phyloP scores from a whole-genome alignment of 176 grass and related monocot genomes.

The Cenchrus purpureus region DNA sequence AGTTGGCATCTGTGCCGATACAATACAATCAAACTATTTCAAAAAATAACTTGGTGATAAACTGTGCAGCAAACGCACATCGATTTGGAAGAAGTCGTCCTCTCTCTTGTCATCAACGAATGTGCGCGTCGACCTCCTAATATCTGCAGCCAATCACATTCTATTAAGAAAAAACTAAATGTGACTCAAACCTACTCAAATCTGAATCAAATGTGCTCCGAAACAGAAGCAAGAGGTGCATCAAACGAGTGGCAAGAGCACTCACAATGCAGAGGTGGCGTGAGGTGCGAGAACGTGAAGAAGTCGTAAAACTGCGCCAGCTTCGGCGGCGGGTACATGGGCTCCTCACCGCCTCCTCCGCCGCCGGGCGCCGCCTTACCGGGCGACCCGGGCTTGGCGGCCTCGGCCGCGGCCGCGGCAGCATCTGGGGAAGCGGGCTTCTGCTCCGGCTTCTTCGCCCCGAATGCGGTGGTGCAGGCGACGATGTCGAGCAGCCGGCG shows the following conservation, averaged over 20 bases:
- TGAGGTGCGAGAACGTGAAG: conserved; percentile 91
- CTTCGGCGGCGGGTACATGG: conserved; percentile 90
- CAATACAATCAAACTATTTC: background rate
- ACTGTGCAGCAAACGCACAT: conserved; percentile 58
- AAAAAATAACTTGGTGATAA: background rate
- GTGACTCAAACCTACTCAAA: background rate
- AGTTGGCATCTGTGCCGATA: background rate
- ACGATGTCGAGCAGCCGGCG: conserved; percentile 85
- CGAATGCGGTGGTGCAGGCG: conserved; percentile 85
- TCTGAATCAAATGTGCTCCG: background rate
- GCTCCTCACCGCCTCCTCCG: conserved; percentile 57
- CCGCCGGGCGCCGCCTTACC: conserved; percentile 33
- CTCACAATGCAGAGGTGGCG: conserved; percentile 81
- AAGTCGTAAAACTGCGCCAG: conserved; percentile 95
- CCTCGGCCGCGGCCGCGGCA: conserved; percentile 17
- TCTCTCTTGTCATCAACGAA: conserved; percentile 84
- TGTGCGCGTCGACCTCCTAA: conserved; percentile 73
- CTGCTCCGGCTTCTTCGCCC: conserved; percentile 51
- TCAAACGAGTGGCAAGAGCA: background rate
- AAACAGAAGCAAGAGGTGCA: background rate
- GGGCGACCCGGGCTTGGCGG: conserved; percentile 33
- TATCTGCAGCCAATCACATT: conserved; percentile 59
- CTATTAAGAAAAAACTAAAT: background rate
- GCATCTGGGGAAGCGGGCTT: conserved; percentile 34
- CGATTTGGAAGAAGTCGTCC: conserved; percentile 93